These are phyloP conservation scores for Blattamonas nauphoetae DNA, from an alignment of 78 protist species.

Conservation along the genomic window DNA sequence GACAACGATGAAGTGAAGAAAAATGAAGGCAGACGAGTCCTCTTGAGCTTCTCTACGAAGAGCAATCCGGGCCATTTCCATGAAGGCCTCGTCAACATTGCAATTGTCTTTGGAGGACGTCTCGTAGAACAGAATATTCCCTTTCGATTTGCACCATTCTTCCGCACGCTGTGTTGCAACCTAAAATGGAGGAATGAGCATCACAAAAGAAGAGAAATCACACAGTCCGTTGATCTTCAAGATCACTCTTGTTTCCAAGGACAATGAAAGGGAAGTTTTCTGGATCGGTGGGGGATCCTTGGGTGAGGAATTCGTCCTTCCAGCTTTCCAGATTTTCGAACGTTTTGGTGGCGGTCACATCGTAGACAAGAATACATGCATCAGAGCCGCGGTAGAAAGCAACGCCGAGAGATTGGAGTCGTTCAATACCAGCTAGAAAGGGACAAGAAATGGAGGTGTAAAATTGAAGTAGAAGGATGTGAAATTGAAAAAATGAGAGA, in stretches of 20 bases:
- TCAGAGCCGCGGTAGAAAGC: constrained; percentile 30
- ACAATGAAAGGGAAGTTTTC: constrained; percentile 30
- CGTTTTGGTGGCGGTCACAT: constrained; percentile 19
- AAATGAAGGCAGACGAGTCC: no score
- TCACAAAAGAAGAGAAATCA: no score
- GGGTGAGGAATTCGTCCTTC: constrained; percentile 18
- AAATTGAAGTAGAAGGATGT: neutral
- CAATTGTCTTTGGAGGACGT: no score
- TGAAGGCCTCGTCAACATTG: no score
- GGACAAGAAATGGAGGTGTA: no score
- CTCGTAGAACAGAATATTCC: no score
- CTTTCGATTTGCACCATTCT: no score
- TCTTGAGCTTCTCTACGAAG: no score
- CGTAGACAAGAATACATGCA: constrained; percentile 30
- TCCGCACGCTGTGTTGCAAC: no score
- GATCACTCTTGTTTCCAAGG: constrained; percentile 32
- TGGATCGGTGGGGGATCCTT: neutral
- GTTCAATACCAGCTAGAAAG: constrained; percentile 6
- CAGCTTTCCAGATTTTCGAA: constrained; percentile 16
- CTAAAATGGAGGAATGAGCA: no score
- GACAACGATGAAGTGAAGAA: no score
- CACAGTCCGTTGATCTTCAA: neutral
- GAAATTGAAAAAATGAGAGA: neutral
- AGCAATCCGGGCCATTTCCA: no score
- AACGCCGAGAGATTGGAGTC: constrained; percentile 26